Percentiles rank a stretch among this genome's conserved stretches.
These are phyloP conservation scores for Apiospora kogelbergensis DNA, from an alignment of 2,329 filamentous ascomycete species.

Conservation along the genomic window DNA sequence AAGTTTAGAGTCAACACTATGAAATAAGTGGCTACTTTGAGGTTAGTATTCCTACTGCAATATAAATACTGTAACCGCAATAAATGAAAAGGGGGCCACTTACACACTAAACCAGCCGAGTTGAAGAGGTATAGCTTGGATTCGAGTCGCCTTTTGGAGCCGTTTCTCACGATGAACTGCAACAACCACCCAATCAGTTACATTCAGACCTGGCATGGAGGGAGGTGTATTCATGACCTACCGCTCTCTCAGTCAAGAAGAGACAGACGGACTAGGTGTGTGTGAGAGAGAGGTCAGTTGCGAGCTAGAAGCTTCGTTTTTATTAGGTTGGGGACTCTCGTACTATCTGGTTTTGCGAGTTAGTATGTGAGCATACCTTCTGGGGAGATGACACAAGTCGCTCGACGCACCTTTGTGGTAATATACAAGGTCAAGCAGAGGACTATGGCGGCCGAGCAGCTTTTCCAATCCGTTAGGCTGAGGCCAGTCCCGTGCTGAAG, in stretches of 20 bases:
- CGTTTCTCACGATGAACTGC: constrained; percentile 58
- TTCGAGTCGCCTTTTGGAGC: constrained; percentile 48
- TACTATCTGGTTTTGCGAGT: background rate
- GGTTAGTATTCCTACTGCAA: constrained; percentile 16
- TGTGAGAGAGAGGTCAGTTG: background rate
- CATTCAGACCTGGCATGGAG: background rate
- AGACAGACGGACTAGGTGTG: constrained; percentile 56
- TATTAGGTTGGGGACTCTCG: background rate
- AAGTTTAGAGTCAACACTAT: constrained; percentile 58
- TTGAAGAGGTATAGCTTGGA: constrained; percentile 63
- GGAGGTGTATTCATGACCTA: constrained; percentile 30
- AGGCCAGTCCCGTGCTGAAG: constrained; percentile 58
- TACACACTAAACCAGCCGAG: constrained; percentile 55
- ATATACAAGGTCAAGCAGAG: constrained; percentile 63
- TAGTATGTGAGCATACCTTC: constrained; percentile 28
- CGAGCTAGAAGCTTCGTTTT: background rate
- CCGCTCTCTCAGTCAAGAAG: constrained; percentile 64
- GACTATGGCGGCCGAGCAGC: constrained; percentile 59
- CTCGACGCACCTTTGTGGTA: constrained; percentile 54
- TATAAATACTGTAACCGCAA: background rate
- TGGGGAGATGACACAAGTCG: constrained; percentile 14
- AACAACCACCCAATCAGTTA: constrained; percentile 12
- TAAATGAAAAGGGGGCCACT: constrained; percentile 9
- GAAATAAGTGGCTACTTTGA: constrained; percentile 37
- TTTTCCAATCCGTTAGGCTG: constrained; percentile 42